phyloP scores from a whole-genome alignment of 805 yeast genomes.

The Kluyveromyces wickerhamii region DNA sequence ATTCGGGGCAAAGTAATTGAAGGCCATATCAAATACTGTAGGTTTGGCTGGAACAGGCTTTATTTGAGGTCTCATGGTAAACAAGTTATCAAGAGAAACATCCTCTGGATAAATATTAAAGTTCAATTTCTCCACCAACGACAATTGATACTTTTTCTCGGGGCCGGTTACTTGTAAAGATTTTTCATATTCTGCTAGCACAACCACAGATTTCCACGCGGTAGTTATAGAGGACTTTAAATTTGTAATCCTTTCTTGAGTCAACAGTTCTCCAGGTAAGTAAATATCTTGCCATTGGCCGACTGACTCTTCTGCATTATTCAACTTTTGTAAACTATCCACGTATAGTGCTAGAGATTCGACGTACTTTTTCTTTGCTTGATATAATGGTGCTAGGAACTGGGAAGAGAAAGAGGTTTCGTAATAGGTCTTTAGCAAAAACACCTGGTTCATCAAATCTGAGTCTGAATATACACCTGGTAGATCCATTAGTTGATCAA shows the following conservation, averaged over 20 bases:
- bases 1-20: slow-evolving; percentile 66
- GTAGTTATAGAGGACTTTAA: slow-evolving; percentile 39
- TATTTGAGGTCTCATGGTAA: slow-evolving; percentile 34
- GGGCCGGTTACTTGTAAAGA: slow-evolving; percentile 9
- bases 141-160: slow-evolving; percentile 11
- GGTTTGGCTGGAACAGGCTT: slow-evolving; percentile 74
- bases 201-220: slow-evolving; percentile 25
- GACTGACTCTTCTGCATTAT: slow-evolving; percentile 8
- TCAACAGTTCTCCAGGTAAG: slow-evolving; percentile 19
- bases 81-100: slow-evolving; percentile 19
- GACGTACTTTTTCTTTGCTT: slow-evolving; percentile 21
- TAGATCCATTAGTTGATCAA: slow-evolving; percentile 58
- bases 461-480: slow-evolving; percentile 93
- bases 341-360: slow-evolving; percentile 26
- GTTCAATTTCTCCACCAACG: slow-evolving; percentile 36
- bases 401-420: slow-evolving; percentile 17
- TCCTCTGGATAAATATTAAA: slow-evolving; percentile 15
- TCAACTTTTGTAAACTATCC: slow-evolving; percentile 18
- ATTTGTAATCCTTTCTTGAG: slow-evolving; percentile 38
- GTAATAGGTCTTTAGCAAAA: slow-evolving; percentile 18
- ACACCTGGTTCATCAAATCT: slow-evolving; percentile 38
- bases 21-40: slow-evolving; percentile 85
- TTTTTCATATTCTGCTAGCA: slow-evolving; percentile 31
- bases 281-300: slow-evolving; percentile 9
- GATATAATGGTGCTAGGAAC: slow-evolving; percentile 24